Conservation (phyloP, 768 basidiomycete species). For the Brasilioporus rufonigricans region DNA sequence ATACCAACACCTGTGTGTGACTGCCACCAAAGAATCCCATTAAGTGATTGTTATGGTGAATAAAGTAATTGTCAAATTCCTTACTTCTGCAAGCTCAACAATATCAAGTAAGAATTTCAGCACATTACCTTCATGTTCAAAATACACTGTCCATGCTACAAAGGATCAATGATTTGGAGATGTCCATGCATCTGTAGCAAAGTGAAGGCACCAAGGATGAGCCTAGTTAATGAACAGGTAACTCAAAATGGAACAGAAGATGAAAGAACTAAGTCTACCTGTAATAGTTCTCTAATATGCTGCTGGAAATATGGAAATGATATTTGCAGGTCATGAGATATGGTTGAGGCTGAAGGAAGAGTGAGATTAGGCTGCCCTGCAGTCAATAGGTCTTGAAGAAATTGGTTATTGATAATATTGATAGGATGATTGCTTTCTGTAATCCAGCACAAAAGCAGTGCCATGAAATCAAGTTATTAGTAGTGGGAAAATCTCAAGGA, state of each 20-base stretch:
- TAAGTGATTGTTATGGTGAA: no score
- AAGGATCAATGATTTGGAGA: not conserved
- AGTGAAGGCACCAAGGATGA: not conserved
- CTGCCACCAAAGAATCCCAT: no score
- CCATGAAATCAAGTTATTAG: not conserved
- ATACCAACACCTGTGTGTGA: no score
- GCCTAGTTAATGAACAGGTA: not conserved
- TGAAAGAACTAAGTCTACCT: not conserved
- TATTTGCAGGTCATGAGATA: no score
- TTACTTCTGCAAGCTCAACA: not conserved
- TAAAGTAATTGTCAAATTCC: no score
- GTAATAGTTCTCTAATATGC: not conserved
- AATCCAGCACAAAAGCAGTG: not conserved
- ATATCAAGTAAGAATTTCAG: not conserved
- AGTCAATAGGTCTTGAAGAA: not conserved
- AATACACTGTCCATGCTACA: not conserved
- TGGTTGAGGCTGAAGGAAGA: not conserved
- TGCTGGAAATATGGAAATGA: not conserved
- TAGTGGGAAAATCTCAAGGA: no score
- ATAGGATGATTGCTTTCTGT: not conserved
- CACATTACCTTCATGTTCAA: not conserved
- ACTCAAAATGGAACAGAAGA: no score
- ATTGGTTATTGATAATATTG: not conserved
- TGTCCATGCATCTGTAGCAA: not conserved
- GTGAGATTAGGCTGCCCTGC: not conserved